These are phyloP conservation scores for Calonectria montana DNA, from an alignment of 2,329 filamentous ascomycete genomes.

Conservation along the genomic window DNA sequence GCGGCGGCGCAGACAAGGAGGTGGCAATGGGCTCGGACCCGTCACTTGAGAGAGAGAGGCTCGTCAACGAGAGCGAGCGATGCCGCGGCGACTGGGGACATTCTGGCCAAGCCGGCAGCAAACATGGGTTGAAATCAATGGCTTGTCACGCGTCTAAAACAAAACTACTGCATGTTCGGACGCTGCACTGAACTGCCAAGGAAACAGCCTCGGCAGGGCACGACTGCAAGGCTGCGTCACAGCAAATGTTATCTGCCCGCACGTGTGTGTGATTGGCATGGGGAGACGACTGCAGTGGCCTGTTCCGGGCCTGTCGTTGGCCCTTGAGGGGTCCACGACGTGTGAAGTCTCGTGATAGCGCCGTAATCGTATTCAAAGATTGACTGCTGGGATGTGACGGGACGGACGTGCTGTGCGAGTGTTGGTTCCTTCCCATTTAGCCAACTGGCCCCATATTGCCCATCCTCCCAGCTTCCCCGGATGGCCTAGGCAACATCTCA, in stretches of 20 bases:
- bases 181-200: not conserved
- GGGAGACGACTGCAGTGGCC: slow-evolving; percentile 4
- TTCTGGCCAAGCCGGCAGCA: not conserved
- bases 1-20: not conserved
- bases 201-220: not conserved
- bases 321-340: not conserved
- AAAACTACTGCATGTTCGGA: not conserved
- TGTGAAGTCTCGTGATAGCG: slow-evolving; percentile 8
- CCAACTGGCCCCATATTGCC: not conserved
- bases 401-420: not conserved
- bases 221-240: not conserved
- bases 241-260: not conserved
- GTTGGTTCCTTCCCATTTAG: slow-evolving; percentile 6
- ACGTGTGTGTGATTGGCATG: not conserved
- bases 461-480: slow-evolving; percentile 1
- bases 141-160: slow-evolving; percentile 4
- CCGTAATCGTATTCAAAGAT: slow-evolving; percentile 18
- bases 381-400: not conserved
- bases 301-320: slow-evolving; percentile 6
- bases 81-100: not conserved
- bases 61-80: not conserved
- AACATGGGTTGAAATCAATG: not conserved
- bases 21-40: slow-evolving; percentile 8
- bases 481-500: not conserved
- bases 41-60: not conserved